Base-by-base conservation (phyloP, 441 rosid species). In the Cnidoscolus chayamansa region DNA sequence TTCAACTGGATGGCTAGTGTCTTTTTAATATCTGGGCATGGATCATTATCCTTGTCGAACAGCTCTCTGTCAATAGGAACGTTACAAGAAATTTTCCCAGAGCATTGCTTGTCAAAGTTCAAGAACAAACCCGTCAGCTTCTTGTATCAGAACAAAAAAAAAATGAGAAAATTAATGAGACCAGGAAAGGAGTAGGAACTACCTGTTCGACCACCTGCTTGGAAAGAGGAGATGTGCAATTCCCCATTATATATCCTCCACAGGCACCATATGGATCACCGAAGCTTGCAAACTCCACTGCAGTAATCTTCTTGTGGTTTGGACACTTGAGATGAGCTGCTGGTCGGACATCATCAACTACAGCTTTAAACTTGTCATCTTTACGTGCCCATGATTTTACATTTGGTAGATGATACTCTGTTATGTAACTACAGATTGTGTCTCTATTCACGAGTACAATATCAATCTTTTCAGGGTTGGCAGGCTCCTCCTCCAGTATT, bases 181-280 rank as follows among this genome's bases (percentile, higher is more conserved):
- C 15, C 51, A 48, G 2, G 11, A 4, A 54, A n/a, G 25, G 57
- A 54, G 8, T 1, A 17, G 7, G 54, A 56, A 13, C 72, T 79
- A 84, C 92, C 86, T 82, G 72, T 64, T 88, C 89, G 32, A 77
- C 87, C 16, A 87, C 74, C 45, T 84, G 19, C 77, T 78, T 86
- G 30, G 86, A 62, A 20, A 1, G 20, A 2, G 86, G 73, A 7
- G 89, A 70, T 20, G 65, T 72, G 86, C 96, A 90, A 0, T 81
- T 79, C 65, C 89, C 96, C 16, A 17, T 6, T 0, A 3, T 0
- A 68, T 30, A 86, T 54, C 16, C 25, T 31, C 93, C 91, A 64
- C 96, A 90, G 10, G 74, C 1, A 16, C 96, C 93, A 3, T 13
- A 35, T 31, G 96, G 87, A 66, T 85, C 69, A 7, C 96, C 93